phyloP scores from a whole-genome alignment of 441 rosid species.

The Biscutella laevigata region DNA sequence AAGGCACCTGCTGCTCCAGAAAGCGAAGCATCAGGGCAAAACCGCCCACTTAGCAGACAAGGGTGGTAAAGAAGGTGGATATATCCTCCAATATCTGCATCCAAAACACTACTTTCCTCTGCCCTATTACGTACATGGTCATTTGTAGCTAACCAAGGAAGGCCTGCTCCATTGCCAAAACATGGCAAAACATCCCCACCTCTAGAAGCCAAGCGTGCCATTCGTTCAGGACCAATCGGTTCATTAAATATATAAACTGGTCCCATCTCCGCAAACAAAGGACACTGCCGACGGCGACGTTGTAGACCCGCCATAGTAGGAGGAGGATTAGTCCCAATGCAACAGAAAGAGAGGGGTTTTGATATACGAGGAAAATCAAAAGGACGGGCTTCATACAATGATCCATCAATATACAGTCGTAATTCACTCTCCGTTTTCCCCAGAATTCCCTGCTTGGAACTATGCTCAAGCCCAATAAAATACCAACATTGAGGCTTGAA shows the following conservation, averaged over 20 bases:
- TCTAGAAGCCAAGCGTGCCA: conserved; percentile 83
- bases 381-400: conserved; percentile 86
- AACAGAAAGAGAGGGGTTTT: conserved; percentile 93
- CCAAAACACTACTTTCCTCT: conserved; percentile 78
- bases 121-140: conserved; percentile 52
- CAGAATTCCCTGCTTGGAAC: conserved; percentile 68
- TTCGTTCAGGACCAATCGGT: conserved; percentile 86
- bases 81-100: conserved; percentile 83
- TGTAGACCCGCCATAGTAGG: conserved; percentile 98
- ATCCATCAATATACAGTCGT: conserved; percentile 87
- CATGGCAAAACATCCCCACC: conserved; percentile 93
- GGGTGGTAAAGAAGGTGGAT: conserved; percentile 94
- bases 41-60: conserved; percentile 75
- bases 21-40: conserved; percentile 98
- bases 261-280: conserved; percentile 99
- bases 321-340: conserved; percentile 98
- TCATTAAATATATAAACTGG: conserved; percentile 95
- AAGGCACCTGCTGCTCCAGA: conserved; percentile 82
- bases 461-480: conserved; percentile 91
- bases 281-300: conserved; percentile 96
- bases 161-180: conserved; percentile 92
- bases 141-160: conserved; percentile 90
- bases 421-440: conserved; percentile 94
- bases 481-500: conserved; percentile 99
- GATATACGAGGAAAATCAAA: conserved; percentile 96